These are phyloP conservation scores for Tulasnella sp. DNA, from an alignment of 768 basidiomycete species.

Conservation along the genomic window DNA sequence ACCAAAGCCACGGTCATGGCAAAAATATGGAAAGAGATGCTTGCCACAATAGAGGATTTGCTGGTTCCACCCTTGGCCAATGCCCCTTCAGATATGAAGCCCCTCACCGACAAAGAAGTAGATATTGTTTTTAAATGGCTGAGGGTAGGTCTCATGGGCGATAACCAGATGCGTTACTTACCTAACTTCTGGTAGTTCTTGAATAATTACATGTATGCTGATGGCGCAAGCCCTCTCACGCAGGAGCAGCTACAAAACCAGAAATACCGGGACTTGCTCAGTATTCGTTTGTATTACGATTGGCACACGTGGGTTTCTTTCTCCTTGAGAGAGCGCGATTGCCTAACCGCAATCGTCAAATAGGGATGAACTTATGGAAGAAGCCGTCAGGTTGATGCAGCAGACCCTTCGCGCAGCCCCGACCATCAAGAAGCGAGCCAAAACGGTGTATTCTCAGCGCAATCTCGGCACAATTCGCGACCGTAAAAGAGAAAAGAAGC, in stretches of 20 bases:
- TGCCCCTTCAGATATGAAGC: slow-evolving; percentile 81
- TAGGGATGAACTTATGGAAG: slow-evolving; percentile 84
- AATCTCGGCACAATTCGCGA: slow-evolving; percentile 96
- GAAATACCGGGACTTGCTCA: slow-evolving; percentile 88
- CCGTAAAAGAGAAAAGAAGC: slow-evolving; percentile 88
- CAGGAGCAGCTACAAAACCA: slow-evolving; percentile 85
- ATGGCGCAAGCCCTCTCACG: slow-evolving; percentile 86
- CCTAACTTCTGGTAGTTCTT: slow-evolving; percentile 59
- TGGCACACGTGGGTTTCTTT: slow-evolving; percentile 73
- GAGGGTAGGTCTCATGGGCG: slow-evolving; percentile 55
- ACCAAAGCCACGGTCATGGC: slow-evolving; percentile 91
- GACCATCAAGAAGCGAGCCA: slow-evolving; percentile 79
- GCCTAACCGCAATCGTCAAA: slow-evolving; percentile 9
- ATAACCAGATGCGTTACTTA: slow-evolving; percentile 18
- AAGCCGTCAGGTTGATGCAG: slow-evolving; percentile 94
- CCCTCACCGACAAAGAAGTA: slow-evolving; percentile 90
- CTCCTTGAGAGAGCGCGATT: slow-evolving; percentile 28
- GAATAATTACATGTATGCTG: slow-evolving; percentile 91
- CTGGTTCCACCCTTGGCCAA: slow-evolving; percentile 90
- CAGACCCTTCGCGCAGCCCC: slow-evolving; percentile 71
- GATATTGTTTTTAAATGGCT: slow-evolving; percentile 99
- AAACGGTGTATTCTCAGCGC: slow-evolving; percentile 87
- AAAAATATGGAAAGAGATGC: slow-evolving; percentile 92
- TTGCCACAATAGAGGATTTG: slow-evolving; percentile 78
- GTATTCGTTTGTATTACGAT: slow-evolving; percentile 92